A percentile compares a stretch with the other conserved stretches of the same genome.
These are phyloP conservation scores for Myxozyma udenii DNA, from an alignment of 805 yeast species.

Conservation along the genomic window DNA sequence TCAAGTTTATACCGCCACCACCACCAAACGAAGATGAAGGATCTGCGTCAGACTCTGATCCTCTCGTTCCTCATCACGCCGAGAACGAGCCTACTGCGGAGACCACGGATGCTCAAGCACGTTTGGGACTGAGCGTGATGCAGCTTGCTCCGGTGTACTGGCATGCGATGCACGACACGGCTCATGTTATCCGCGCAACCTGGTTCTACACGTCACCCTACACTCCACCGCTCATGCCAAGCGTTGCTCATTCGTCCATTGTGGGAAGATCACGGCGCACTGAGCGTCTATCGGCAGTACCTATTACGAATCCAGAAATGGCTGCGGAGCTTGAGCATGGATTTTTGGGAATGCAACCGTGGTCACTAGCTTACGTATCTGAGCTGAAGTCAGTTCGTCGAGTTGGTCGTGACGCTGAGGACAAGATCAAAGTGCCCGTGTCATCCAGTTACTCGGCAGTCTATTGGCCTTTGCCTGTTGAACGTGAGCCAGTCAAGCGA, in stretches of 20 bases:
- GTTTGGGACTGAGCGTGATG: constrained; percentile 17
- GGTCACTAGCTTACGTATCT: constrained; percentile 28
- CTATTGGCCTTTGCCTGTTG: constrained; percentile 25
- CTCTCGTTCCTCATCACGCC: background rate
- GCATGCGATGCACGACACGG: constrained; percentile 37
- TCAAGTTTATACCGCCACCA: constrained; percentile 19
- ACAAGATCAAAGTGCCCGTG: constrained; percentile 26
- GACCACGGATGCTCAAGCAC: constrained; percentile 1
- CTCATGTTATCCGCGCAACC: constrained; percentile 37
- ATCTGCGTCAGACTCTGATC: background rate
- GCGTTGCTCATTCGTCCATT: constrained; percentile 7
- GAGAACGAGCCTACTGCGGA: background rate
- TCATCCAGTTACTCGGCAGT: constrained; percentile 19
- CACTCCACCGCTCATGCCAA: background rate
- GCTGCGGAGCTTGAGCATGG: constrained; percentile 28
- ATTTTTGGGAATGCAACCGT: constrained; percentile 29
- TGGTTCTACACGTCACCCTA: constrained; percentile 39
- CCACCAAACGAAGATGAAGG: constrained; percentile 2
- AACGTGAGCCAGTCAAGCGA: constrained; percentile 1
- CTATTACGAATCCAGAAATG: constrained; percentile 33
- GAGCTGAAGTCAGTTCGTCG: constrained; percentile 28
- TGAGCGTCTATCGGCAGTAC: constrained; percentile 32
- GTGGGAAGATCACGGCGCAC: constrained; percentile 15
- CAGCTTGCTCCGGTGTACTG: constrained; percentile 42
- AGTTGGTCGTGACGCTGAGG: constrained; percentile 28